Conservation (phyloP, 345 rosid genomes). For the Microthlaspi erraticum region DNA sequence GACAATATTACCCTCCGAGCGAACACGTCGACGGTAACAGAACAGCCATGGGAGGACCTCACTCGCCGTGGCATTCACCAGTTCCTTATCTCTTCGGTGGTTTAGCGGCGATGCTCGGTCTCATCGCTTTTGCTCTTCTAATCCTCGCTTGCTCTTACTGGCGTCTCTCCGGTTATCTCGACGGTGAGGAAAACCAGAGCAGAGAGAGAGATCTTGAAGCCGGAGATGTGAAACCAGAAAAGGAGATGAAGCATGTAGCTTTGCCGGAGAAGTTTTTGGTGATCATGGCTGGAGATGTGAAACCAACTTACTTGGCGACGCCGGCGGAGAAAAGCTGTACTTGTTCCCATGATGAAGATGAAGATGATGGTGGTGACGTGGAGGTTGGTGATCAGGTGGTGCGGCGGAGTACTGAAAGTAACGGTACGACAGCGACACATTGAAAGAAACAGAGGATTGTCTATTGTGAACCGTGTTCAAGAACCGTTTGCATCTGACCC, state of each 20-base stretch:
- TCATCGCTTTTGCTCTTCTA: conserved; percentile 85
- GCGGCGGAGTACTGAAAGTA: conserved; percentile 25
- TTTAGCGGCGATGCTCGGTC: conserved; percentile 89
- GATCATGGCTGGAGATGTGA: conserved; percentile 82
- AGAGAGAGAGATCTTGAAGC: conserved; percentile 69
- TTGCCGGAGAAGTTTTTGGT: conserved; percentile 80
- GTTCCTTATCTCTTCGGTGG: conserved; percentile 95
- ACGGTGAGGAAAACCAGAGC: conserved; percentile 39
- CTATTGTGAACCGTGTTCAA: conserved; percentile 10
- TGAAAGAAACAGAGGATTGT: conserved; percentile 38
- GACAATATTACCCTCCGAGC: conserved; percentile 49
- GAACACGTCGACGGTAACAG: conserved; percentile 37
- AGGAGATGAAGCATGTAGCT: conserved; percentile 29
- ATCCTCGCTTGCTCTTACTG: conserved; percentile 94
- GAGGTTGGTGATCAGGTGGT: conserved; percentile 34
- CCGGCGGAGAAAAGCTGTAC: conserved; percentile 58
- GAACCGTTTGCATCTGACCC: conserved; percentile 34
- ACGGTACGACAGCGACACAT: conserved; percentile 5
- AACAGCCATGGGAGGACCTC: conserved; percentile 42
- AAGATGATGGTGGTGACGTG: conserved; percentile 33
- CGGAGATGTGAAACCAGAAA: conserved; percentile 50
- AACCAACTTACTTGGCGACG: conserved; percentile 80
- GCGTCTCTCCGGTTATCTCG: conserved; percentile 82
- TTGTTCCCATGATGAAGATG: conserved; percentile 42
- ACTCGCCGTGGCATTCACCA: conserved; percentile 92